A percentile compares a stretch with the other conserved stretches of the same genome.
These are phyloP conservation scores for Vachellia pachyceras DNA, from an alignment of 306 rosid species.

Conservation along the genomic window DNA sequence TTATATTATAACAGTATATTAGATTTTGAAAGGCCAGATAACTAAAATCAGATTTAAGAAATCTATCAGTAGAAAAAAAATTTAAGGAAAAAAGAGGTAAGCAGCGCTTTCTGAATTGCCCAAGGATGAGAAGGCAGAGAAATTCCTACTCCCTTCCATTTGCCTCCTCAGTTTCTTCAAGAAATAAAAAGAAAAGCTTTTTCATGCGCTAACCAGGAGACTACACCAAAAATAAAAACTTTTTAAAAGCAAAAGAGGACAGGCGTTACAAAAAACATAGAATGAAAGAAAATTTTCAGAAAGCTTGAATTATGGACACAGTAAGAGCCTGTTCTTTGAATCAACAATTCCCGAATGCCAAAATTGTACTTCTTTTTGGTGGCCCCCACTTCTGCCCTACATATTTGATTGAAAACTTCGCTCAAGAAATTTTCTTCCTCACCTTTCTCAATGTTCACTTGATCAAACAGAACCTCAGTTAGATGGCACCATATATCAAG, in stretches of 20 bases:
- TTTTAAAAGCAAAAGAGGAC: not conserved
- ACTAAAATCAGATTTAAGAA: not conserved
- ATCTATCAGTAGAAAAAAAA: not conserved
- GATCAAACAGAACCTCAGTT: not conserved
- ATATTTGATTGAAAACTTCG: not conserved
- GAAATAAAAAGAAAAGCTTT: not conserved
- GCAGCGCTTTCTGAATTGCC: not conserved
- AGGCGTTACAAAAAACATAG: not conserved
- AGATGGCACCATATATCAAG: not conserved
- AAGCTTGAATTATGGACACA: not conserved
- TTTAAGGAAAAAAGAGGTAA: not conserved
- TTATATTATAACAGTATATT: not conserved
- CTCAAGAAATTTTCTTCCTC: not conserved
- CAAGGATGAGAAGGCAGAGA: not conserved
- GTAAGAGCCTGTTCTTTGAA: not conserved
- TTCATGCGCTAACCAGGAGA: not conserved
- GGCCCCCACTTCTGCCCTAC: not conserved
- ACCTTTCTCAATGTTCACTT: not conserved
- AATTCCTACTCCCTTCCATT: not conserved
- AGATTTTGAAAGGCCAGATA: not conserved
- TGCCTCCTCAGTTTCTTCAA: not conserved
- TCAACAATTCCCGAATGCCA: not conserved
- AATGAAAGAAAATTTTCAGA: not conserved
- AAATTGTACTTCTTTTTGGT: too few species aligned
- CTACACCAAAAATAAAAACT: not conserved